A percentile compares a stretch with the other conserved stretches of the same genome.
Evolutionary conservation across 345 rosid genomes (phyloP).

Genomic region (Carallia brachiata): DNA sequence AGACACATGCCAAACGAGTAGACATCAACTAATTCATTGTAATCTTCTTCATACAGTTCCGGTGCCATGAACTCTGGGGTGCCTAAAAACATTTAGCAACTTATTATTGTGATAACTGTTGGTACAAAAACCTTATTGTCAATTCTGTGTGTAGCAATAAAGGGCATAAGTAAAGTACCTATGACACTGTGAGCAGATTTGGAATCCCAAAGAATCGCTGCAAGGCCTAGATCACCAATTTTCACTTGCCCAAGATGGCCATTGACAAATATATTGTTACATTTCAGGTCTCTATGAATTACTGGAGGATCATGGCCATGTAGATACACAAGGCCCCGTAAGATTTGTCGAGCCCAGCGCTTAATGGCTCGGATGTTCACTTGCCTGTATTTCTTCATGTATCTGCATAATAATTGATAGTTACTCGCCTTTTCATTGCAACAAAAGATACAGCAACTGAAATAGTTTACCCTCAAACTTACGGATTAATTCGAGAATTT

Average conservation of each 20-base stretch:
- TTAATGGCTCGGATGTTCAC: slow-evolving; percentile 27
- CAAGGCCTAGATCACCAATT: slow-evolving; percentile 39
- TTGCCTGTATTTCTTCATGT: slow-evolving; percentile 35
- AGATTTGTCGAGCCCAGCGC: slow-evolving; percentile 32
- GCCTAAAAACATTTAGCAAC: slow-evolving; percentile 15
- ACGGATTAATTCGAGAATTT: no score
- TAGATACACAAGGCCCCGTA: slow-evolving; percentile 28
- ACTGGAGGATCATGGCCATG: slow-evolving; percentile 36
- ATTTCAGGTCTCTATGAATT: slow-evolving; percentile 33
- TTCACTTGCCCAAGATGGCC: slow-evolving; percentile 39
- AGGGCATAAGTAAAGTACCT: slow-evolving; percentile 11
- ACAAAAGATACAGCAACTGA: background rate
- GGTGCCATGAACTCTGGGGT: slow-evolving; percentile 41
- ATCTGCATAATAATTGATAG: slow-evolving; percentile 34
- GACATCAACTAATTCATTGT: slow-evolving; percentile 36
- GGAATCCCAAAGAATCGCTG: slow-evolving; percentile 25
- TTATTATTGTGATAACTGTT: no score
- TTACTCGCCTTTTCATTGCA: background rate
- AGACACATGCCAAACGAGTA: slow-evolving; percentile 39
- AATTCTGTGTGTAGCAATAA: background rate
- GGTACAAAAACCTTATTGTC: no score
- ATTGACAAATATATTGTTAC: slow-evolving; percentile 36
- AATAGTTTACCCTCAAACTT: background rate
- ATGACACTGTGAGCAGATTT: slow-evolving; percentile 33
- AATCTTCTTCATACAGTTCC: slow-evolving; percentile 33